Evolutionary conservation across 2,329 filamentous ascomycete genomes (phyloP), one percentile per base, ranked within the genome.

Genomic region (Lachnellula cervina): DNA sequence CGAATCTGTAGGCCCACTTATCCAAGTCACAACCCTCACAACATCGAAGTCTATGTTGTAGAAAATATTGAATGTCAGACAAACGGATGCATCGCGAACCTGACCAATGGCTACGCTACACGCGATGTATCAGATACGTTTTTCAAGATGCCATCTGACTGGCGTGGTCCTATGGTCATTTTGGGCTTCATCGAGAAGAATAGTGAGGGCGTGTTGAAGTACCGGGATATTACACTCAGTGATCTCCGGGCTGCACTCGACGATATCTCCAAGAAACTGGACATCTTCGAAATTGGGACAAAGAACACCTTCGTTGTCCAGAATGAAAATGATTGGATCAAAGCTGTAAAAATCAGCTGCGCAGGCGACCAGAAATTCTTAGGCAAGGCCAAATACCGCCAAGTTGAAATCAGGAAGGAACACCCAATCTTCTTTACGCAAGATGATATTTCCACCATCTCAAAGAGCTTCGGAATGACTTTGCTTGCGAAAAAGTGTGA

Each of bases 271-370:
- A 16, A 5, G 9, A 4, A 42, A 0, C 17, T 42, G 16, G 16
- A 7, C 4, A 42, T 17, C 38, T 42, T 42, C 38, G 38, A 42
- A 17, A 4, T 2, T 38, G 5, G 3, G 9, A 16, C 19, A 9
- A 16, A 14, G 11, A 51, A 51, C 25, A 19, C 19, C 17, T 57
- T 37, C 34, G n/a, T 47, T 21, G 9, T 57, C 28, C 46, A 42
- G 6, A 37, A 49, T 9, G 17, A 34, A 21, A 38, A 21, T 2
- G 1, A 38, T 16, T 57, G 55, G 55, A 23, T 35, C 14, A 48
- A 54, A 46, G 51, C 46, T 2, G 51, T 54, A 1, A 57, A 53
- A 35, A 47, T 57, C 25, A 51, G 55, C 42, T 51, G 46, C 47
- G 19, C 13, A 16, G 51, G 51, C 9, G 51, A 57, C 14, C 47